A percentile compares a stretch with the other conserved stretches of the same genome.
These are phyloP conservation scores for Auriscalpium microsporum DNA, from an alignment of 768 basidiomycete genomes.

Conservation along the genomic window DNA sequence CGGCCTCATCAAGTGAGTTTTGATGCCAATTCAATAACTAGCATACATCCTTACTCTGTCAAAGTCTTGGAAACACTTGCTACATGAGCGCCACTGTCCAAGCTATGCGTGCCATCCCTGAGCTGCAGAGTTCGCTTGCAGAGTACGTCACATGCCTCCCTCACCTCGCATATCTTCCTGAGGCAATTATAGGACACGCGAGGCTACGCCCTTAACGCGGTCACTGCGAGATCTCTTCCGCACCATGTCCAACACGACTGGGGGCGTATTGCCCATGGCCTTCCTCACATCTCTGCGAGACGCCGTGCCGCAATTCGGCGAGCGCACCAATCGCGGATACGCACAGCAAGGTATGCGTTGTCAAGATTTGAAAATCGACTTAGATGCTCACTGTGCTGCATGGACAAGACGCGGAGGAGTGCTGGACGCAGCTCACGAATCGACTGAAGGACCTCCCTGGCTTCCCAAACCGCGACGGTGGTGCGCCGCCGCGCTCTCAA, in stretches of 20 bases:
- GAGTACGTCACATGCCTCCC: conserved; percentile 33
- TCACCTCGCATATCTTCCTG: background rate
- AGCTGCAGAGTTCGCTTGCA: conserved; percentile 66
- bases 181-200: conserved; percentile 6
- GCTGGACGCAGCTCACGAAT: conserved; percentile 68
- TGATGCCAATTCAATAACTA: background rate
- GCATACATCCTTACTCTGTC: conserved; percentile 21
- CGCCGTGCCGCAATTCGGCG: conserved; percentile 87
- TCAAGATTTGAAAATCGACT: background rate
- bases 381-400: background rate
- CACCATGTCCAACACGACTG: conserved; percentile 68
- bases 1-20: conserved; percentile 60
- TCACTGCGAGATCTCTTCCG: conserved; percentile 61
- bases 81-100: conserved; percentile 97
- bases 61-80: conserved; percentile 79
- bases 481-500: conserved; percentile 23
- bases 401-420: conserved; percentile 74
- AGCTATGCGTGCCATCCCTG: conserved; percentile 87
- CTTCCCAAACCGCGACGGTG: conserved; percentile 19
- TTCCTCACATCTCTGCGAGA: conserved; percentile 69
- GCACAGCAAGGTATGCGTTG: conserved; percentile 64
- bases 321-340: conserved; percentile 39
- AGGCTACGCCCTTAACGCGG: conserved; percentile 27
- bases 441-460: conserved; percentile 65
- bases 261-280: conserved; percentile 56